Base-by-base conservation (phyloP, 2,329 filamentous ascomycete genomes). In the Fusarium graminum region DNA sequence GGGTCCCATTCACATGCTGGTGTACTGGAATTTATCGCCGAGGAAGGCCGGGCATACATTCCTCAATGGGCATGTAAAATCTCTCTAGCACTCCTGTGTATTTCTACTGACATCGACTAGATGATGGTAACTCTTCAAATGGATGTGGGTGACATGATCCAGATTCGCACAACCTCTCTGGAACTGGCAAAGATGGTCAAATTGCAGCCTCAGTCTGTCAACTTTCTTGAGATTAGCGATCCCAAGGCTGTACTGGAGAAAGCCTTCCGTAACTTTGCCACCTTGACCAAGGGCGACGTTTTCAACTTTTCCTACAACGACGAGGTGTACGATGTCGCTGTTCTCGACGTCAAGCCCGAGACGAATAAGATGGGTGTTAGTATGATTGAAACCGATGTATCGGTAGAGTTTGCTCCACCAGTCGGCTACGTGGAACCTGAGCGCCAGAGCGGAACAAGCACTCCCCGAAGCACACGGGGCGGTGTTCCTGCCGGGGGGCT, bases 261-360 rank as follows among this genome's bases (percentile, higher is more conserved):
- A 72, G 94, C 93, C 0, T 97, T 99, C 80, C 90, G 94, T 41
- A 96, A 96, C 79, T 99, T 98, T 80, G 92, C 94, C 16, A 94
- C 94, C 49, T 85, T 98, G 16, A 97, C 94, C 4, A 92, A 94
- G 74, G 94, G 93, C 66, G 95, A 99, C 75, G 85, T 97, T 41
- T 99, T 99, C 83, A 96, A 92, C 66, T 99, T 99, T 77, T 86
- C 90, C 71, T 99, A 99, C 82, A 99, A 99, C 78, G 94, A 98
- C 75, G 91, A 93, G 63, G 85, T 93, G 11, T 99, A 95, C 80
- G 91, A 95, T 66, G 93, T 99, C 75, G 93, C 93, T 4, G 95
- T 99, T 2, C 81, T 98, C 14, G 94, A 98, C 75, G 92, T 96
- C 38, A 97, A 97, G 79, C 95, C 95, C 3, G 88, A 92, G 68